Evolutionary conservation across 345 rosid species (phyloP).

Genomic region (Arabidopsis thaliana): TAIR10.1 NC_003074.8:8863001-8863500

Average conservation of each 20-base stretch:
- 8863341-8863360: slow-evolving; percentile 63
- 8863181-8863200: slow-evolving; percentile 52
- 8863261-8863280: slow-evolving; percentile 58
- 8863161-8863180: slow-evolving; percentile 83
- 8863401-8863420: slow-evolving; percentile 49
- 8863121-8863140: slow-evolving; percentile 51
- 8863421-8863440: slow-evolving; percentile 52
- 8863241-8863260: slow-evolving; percentile 64
- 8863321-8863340: slow-evolving; percentile 63
- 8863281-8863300: slow-evolving; percentile 58
- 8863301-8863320: slow-evolving; percentile 59
- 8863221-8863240: slow-evolving; percentile 66
- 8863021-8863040: slow-evolving; percentile 1
- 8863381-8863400: slow-evolving; percentile 47
- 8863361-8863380: slow-evolving; percentile 61
- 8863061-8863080: slow-evolving; percentile 8
- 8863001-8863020: slow-evolving; percentile 22
- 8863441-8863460: slow-evolving; percentile 58
- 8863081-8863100: slow-evolving; percentile 6
- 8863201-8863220: slow-evolving; percentile 60
- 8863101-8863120: slow-evolving; percentile 40
- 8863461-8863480: slow-evolving; percentile 55
- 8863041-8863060: not conserved
- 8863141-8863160: slow-evolving; percentile 61
- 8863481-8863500: slow-evolving; percentile 53